phyloP scores from a whole-genome alignment of 805 yeast genomes.

The Pichia phayaonensis region DNA sequence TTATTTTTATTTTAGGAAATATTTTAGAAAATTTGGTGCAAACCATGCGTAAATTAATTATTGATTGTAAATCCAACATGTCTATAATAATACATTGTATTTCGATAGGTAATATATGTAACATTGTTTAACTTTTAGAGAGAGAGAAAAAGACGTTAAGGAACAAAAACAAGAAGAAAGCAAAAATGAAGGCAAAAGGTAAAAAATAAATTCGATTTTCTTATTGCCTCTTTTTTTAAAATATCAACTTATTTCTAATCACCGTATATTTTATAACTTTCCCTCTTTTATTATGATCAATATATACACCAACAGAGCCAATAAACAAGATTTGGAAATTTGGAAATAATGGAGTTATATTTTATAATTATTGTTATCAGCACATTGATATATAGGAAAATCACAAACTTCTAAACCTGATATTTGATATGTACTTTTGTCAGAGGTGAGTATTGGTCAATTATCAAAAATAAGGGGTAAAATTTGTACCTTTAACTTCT shows the following conservation, averaged over 20 bases:
- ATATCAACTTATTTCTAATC: not conserved
- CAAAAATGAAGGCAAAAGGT: too few species aligned
- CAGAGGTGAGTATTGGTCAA: not conserved
- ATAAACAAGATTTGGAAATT: not conserved
- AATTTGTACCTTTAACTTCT: not conserved
- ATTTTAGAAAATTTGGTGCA: not conserved
- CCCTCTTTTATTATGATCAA: not conserved
- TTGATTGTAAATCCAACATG: not conserved
- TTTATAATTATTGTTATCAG: not conserved
- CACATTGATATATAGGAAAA: not conserved
- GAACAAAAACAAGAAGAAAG: too few species aligned
- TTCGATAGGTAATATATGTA: not conserved
- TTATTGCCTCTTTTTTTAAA: not conserved
- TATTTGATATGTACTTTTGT: too few species aligned
- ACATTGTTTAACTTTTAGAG: not conserved
- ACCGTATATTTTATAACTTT: not conserved
- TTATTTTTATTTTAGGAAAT: not conserved
- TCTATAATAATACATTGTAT: not conserved
- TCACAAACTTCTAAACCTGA: not conserved
- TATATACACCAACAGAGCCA: not conserved
- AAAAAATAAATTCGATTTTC: too few species aligned
- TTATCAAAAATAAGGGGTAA: not conserved
- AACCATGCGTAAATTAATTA: not conserved
- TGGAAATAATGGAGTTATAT: too few species aligned
- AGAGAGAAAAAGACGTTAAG: not conserved